Evolutionary conservation across 2,329 filamentous ascomycete species (phyloP).

Genomic region (Penicillium sp.): DNA sequence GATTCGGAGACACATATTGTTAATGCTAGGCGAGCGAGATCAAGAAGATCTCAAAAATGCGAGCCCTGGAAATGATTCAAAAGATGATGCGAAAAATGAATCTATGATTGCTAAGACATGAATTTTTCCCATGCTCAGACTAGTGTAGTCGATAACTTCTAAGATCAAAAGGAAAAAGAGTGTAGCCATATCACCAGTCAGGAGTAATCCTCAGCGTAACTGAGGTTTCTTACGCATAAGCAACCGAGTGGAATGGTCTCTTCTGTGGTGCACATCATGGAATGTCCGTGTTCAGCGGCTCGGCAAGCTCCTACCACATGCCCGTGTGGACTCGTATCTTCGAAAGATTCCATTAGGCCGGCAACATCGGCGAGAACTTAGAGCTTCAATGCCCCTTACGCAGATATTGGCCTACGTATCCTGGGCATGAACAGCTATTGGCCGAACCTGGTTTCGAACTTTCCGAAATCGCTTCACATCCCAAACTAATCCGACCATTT

Average conservation of each 20-base stretch:
- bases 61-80: neutral
- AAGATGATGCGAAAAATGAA: neutral
- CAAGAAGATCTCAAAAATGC: neutral
- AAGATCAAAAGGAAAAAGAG: slow-evolving; percentile 69
- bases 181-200: slow-evolving; percentile 63
- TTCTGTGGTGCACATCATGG: slow-evolving; percentile 62
- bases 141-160: slow-evolving; percentile 68
- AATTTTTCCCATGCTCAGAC: slow-evolving; percentile 32
- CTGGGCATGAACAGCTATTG: no score
- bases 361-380: slow-evolving; percentile 47
- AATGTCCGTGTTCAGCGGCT: slow-evolving; percentile 65
- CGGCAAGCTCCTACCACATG: slow-evolving; percentile 51
- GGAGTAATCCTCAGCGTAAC: slow-evolving; percentile 56
- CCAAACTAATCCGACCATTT: no score
- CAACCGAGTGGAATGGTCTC: slow-evolving; percentile 64
- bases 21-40: neutral
- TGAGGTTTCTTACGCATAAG: slow-evolving; percentile 61
- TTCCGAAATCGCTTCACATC: no score
- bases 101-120: neutral
- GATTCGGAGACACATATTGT: neutral
- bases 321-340: slow-evolving; percentile 60
- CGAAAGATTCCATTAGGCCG: slow-evolving; percentile 42
- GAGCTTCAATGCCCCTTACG: slow-evolving; percentile 51
- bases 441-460: no score
- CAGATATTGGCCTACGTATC: no score